These are phyloP conservation scores for Rhizopus delemar DNA, from an alignment of 371 early-diverging fungal genomes.

Conservation along the genomic window DNA sequence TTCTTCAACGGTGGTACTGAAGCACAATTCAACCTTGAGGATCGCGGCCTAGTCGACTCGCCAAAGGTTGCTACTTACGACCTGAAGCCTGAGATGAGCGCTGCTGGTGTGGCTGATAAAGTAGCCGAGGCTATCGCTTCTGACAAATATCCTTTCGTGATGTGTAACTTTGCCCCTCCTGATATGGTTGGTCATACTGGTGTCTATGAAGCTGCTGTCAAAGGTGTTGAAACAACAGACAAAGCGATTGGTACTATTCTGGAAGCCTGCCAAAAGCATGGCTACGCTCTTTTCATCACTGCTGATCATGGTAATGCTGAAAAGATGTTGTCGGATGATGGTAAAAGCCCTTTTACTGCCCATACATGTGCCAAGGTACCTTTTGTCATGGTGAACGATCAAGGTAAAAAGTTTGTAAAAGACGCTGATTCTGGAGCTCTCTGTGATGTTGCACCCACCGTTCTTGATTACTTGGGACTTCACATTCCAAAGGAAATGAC, in stretches of 20 bases:
- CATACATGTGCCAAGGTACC: conserved; percentile 96
- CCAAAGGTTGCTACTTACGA: conserved; percentile 98
- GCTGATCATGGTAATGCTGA: conserved; percentile 99
- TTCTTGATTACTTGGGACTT: conserved; percentile 92
- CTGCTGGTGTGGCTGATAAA: conserved; percentile 84
- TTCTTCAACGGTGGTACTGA: conserved; percentile 99
- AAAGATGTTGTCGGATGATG: conserved; percentile 93
- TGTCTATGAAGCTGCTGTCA: conserved; percentile 88
- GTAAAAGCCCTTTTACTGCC: conserved; percentile 89
- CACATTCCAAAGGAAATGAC: conserved; percentile 96
- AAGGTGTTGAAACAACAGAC: conserved; percentile 95
- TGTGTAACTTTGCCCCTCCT: conserved; percentile 99
- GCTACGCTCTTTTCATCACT: conserved; percentile 94
- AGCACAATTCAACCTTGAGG: conserved; percentile 84
- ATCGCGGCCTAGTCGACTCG: conserved; percentile 88
- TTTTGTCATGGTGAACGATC: conserved; percentile 80
- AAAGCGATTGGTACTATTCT: conserved; percentile 92
- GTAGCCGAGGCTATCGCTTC: conserved; percentile 82
- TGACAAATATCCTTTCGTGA: conserved; percentile 91
- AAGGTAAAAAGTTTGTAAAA: conserved; percentile 47
- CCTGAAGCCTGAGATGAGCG: conserved; percentile 95
- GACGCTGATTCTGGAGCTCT: conserved; percentile 68
- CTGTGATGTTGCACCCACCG: conserved; percentile 98
- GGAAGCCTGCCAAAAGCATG: conserved; percentile 86
- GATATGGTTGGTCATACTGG: conserved; percentile 99